These are phyloP conservation scores for Ophiostoma piceae DNA, from an alignment of 2,329 filamentous ascomycete species.

Conservation along the genomic window DNA sequence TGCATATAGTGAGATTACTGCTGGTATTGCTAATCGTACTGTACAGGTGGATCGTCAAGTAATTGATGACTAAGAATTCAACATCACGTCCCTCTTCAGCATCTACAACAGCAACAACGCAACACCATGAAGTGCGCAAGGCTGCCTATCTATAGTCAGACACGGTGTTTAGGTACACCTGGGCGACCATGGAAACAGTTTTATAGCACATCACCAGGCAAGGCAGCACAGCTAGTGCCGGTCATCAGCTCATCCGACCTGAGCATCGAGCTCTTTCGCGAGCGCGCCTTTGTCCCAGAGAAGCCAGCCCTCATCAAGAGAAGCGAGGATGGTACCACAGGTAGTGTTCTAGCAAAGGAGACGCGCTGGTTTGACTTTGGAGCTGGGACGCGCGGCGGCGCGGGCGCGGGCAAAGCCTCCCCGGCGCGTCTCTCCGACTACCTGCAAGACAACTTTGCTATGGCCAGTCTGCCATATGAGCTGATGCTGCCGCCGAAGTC, in stretches of 20 bases:
- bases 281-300: slow-evolving; percentile 48
- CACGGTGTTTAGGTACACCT: background rate
- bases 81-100: background rate
- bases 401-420: background rate
- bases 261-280: slow-evolving; percentile 45
- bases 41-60: background rate
- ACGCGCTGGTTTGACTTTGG: slow-evolving; percentile 52
- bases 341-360: slow-evolving; percentile 45
- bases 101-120: background rate
- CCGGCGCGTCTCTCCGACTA: slow-evolving; percentile 1
- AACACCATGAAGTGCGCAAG: background rate
- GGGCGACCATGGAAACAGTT: background rate
- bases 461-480: slow-evolving; percentile 39
- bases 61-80: background rate
- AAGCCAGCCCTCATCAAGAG: slow-evolving; percentile 46
- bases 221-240: slow-evolving; percentile 13
- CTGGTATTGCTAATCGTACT: background rate
- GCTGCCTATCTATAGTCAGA: background rate
- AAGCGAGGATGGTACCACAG: background rate
- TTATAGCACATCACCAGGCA: background rate
- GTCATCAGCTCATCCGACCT: slow-evolving; percentile 13
- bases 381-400: background rate
- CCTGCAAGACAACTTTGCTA: slow-evolving; percentile 28
- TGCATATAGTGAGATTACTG: background rate
- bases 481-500: slow-evolving; percentile 29